phyloP scores from a whole-genome alignment of 2,329 filamentous ascomycete species.

The Fusarium sp. region DNA sequence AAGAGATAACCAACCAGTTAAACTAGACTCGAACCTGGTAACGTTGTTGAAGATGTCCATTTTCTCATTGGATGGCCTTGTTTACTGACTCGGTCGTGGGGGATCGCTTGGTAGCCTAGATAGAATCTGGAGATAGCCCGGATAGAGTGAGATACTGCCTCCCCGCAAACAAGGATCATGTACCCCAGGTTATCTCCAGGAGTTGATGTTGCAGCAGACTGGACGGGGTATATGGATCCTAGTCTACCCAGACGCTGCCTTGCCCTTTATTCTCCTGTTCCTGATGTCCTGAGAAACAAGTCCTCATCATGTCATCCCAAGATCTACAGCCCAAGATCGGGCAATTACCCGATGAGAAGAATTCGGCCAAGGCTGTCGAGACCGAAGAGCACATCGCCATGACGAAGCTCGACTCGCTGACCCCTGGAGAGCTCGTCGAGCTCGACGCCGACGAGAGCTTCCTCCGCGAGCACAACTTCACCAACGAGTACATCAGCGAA shows the following conservation, averaged over 20 bases:
- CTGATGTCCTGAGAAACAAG: not conserved
- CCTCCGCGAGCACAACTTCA: constrained; percentile 39
- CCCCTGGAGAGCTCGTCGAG: constrained; percentile 29
- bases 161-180: not conserved
- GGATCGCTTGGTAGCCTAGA: not conserved
- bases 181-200: not conserved
- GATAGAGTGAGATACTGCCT: not conserved
- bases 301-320: constrained; percentile 13
- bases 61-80: constrained; percentile 6
- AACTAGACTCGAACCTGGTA: constrained; percentile 6
- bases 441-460: constrained; percentile 35
- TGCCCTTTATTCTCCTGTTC: not conserved
- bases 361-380: constrained; percentile 5
- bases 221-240: not conserved
- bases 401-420: constrained; percentile 30
- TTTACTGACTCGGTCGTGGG: not conserved
- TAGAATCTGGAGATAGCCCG: constrained; percentile 13
- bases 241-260: not conserved
- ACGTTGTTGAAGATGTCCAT: not conserved
- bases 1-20: not conserved
- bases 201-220: rapidly evolving
- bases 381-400: constrained; percentile 31
- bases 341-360: not conserved
- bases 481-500: constrained; percentile 35
- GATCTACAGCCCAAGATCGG: not conserved